These are phyloP conservation scores for Amylostereum chailletii DNA, from an alignment of 1,284 basidiomycete species.

Conservation along the genomic window DNA sequence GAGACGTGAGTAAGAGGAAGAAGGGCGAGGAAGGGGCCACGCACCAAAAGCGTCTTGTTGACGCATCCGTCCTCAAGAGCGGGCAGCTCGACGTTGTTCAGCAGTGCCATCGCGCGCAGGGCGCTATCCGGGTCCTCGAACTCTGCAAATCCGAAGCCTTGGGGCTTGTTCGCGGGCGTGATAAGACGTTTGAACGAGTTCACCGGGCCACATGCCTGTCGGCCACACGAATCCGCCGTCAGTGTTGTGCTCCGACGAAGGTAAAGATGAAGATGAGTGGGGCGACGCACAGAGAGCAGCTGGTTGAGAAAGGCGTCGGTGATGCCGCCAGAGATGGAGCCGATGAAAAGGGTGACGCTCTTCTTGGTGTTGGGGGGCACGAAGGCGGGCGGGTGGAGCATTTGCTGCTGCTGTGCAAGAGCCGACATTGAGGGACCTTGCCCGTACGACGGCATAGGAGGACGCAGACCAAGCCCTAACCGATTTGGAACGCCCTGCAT, in stretches of 20 bases:
- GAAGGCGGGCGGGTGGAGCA: constrained; percentile 50
- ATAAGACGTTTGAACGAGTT: constrained; percentile 86
- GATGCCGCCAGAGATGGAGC: constrained; percentile 92
- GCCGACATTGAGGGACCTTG: constrained; percentile 82
- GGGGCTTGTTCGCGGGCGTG: constrained; percentile 84
- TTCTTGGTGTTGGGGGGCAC: constrained; percentile 52
- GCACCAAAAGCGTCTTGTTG: constrained; percentile 80
- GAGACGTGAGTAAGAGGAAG: constrained; percentile 29
- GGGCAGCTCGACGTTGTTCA: constrained; percentile 83
- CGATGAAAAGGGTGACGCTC: constrained; percentile 74
- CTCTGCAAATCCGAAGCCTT: constrained; percentile 93
- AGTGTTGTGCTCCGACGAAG: neutral
- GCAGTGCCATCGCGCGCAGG: constrained; percentile 67
- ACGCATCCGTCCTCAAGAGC: constrained; percentile 78
- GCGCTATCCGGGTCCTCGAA: constrained; percentile 88
- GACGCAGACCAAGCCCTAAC: constrained; percentile 77
- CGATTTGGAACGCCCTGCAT: constrained; percentile 68
- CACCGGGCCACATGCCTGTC: constrained; percentile 79
- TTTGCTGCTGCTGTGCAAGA: constrained; percentile 76
- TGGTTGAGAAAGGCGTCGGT: constrained; percentile 72
- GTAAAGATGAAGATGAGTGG: neutral
- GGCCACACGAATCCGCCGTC: neutral
- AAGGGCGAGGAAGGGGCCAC: constrained; percentile 23
- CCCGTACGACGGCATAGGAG: constrained; percentile 74
- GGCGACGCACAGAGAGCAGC: constrained; percentile 61